Base-by-base conservation (phyloP, 2,329 filamentous ascomycete species). In the Pyrenophora tritici-repentis region DNA sequence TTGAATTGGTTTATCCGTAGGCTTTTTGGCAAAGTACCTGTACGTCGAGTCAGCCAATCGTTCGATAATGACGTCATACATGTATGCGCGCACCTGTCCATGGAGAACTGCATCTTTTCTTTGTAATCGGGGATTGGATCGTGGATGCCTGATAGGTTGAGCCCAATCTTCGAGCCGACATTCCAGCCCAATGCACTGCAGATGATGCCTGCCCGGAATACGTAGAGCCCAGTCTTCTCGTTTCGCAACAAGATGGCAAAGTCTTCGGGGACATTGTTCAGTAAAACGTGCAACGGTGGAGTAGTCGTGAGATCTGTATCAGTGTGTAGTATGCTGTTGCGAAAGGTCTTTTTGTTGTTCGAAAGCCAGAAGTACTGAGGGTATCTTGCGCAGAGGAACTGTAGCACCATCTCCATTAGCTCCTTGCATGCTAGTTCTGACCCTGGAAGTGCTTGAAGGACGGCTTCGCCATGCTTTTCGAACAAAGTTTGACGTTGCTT, bases 151-250 rank as follows among this genome's bases (percentile, higher is more conserved):
- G 86, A 78, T 12, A 96, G 76, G 17, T 81, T 81, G 59, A 86
- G 73, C 0, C 89, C 89, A 46, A 94, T 86, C 75, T 95, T 94
- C 18, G 81, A 82, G 0, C 78, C 82, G 0, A 94, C 75, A 58
- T 87, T 89, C 91, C 91, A 96, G 1, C 91, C 91, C 0, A 96
- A 74, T 0, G 87, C 83, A 5, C 88, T 91, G 73, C 90, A 95
- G 36, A 94, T 85, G 7, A 90, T 76, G 4, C 89, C 91, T 0
- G 88, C 89, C 18, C 89, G 83, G 56, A 95, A 85, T 47, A 82
- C 78, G 67, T 96, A 96, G 46, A 83, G 78, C 0, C 91, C 91
- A 0, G 86, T 87, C 12, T 81, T 72, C 0, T 89, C 83, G 59
- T 91, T 85, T 14, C 89, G 83, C 38, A 93, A 68, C 72, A 88